Evolutionary conservation across 306 rosid species (phyloP), one percentile per base, ranked within the genome.

Genomic region (Corylus heterophylla): DNA sequence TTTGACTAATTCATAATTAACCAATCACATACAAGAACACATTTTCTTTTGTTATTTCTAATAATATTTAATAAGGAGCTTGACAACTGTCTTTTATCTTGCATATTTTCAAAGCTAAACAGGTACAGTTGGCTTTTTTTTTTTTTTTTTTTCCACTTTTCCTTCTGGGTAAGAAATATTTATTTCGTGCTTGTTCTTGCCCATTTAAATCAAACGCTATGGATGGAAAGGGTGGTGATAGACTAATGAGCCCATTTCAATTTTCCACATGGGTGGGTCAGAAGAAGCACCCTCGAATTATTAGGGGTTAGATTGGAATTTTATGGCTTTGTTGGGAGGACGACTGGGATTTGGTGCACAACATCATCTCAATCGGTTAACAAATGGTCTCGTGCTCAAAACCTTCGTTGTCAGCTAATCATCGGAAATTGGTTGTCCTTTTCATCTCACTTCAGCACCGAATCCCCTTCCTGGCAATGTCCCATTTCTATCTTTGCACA

Each of bases 1-100:
- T 74, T 84, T 82, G 88, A 89, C 87, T 74, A 31, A 16, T 47
- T 81, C 47, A 14, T 58, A 76, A 77, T 68, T 62, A 31, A n/a
- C 76, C 83, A 81, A 54, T 54, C 47, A 14, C 77, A 71, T 31
- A 11, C 5, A 71, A 48, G 8, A 31, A 51, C 17, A 61, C 72
- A 18, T 54, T 11, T 63, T 58, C 37, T 11, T 12, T 1, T 12
- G 20, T 22, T 31, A 52, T 44, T 63, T 63, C 8, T 3, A 0
- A 1, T 12, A 63, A 27, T 63, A 63, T 12, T 63, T 25, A 63
- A 63, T 35, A 29, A 22, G 4, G 17, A 63, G 2, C 25, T 59
- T 22, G 37, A 11, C 66, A 59, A 14, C 66, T 59, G 18, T 63
- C 45, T 63, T 31, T 14, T 20, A 63, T 14, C 8, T 29, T 29